Evolutionary conservation across 371 early-diverging fungal genomes (phyloP).

Genomic region (Mucor saturninus): DNA sequence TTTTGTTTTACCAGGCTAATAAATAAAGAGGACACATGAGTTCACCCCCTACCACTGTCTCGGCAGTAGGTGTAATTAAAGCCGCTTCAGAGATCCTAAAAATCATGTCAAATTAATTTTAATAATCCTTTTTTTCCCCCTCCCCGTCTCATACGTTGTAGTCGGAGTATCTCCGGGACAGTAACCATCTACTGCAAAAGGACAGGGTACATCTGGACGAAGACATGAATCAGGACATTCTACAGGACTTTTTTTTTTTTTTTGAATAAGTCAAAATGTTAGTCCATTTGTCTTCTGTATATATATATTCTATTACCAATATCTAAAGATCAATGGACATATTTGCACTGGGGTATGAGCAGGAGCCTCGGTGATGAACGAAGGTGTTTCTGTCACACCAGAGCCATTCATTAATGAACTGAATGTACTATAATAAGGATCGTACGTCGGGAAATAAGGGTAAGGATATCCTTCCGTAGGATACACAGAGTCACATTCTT

Average conservation of each 20-base stretch:
- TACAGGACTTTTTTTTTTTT: conserved; percentile 19
- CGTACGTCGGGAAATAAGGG: conserved; percentile 6
- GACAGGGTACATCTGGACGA: conserved; percentile 12
- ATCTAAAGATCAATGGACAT: conserved; percentile 2
- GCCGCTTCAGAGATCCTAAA: neutral
- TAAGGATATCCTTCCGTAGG: neutral
- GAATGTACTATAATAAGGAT: conserved; percentile 4
- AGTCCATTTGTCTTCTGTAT: neutral
- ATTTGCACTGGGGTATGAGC: neutral
- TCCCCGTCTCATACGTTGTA: neutral
- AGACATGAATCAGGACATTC: conserved; percentile 23
- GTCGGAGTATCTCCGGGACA: conserved; percentile 5
- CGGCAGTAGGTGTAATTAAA: conserved; percentile 1
- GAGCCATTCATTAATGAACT: conserved; percentile 6
- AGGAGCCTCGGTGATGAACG: neutral
- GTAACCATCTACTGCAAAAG: conserved; percentile 10
- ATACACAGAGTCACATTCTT: neutral
- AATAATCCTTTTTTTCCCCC: neutral
- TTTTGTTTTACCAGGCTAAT: conserved; percentile 1
- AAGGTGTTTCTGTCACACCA: conserved; percentile 4
- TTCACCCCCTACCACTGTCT: neutral
- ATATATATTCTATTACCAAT: neutral
- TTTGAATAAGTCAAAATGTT: neutral
- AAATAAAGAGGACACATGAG: conserved; percentile 11
- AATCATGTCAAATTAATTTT: neutral